Evolutionary conservation across 108 stramenopile species (phyloP), one percentile per base, ranked within the genome.

Genomic region (Skeletonema tropicum): DNA sequence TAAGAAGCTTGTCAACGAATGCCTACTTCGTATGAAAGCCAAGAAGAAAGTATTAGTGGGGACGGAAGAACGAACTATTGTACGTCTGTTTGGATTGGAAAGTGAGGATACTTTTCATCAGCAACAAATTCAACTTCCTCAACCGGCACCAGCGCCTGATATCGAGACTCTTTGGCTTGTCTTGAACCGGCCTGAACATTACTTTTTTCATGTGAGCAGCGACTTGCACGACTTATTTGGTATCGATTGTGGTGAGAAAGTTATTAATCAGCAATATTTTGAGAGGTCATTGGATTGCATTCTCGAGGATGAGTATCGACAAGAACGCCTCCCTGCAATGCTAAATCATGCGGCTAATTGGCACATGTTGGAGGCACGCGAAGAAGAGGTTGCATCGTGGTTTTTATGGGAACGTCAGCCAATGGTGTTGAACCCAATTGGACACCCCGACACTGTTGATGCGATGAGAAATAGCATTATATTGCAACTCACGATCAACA

Each of bases 401-500:
- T 13, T 70, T 1, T 58, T 70, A n/a, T 70, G 69, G 69, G 69
- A 70, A 45, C 42, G 42, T 15, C 42, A 45, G 15, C 15, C 42
- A 45, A n/a, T 45, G 42, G 11, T 45, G 15, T 4, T n/a, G 0
- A 15, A 45, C 15, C 42, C 42, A 45, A 5, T 45, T n/a, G 42
- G 42, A n/a, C 42, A 32, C 6, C 30, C 62, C 17, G 69, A 64
- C 0, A 64, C 69, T 23, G 38, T 64, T 10, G 17, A 19, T n/a
- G 61, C 69, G 2, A 70, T 64, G 61, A 39, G 17, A 64, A 64
- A 61, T 1, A 70, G 17, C 31, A 26, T 70, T 26, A 25, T 70
- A 64, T n/a, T 70, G 62, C 69, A 70, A 64, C 61, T 70, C 61
- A 61, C 60, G 59, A 29, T 70, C 17, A 70, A 70, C 61, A 70